Percentiles rank a stretch among this genome's conserved stretches.
Evolutionary conservation across 2,329 filamentous ascomycete genomes (phyloP).

Genomic region (Colletotrichum falcatum): DNA sequence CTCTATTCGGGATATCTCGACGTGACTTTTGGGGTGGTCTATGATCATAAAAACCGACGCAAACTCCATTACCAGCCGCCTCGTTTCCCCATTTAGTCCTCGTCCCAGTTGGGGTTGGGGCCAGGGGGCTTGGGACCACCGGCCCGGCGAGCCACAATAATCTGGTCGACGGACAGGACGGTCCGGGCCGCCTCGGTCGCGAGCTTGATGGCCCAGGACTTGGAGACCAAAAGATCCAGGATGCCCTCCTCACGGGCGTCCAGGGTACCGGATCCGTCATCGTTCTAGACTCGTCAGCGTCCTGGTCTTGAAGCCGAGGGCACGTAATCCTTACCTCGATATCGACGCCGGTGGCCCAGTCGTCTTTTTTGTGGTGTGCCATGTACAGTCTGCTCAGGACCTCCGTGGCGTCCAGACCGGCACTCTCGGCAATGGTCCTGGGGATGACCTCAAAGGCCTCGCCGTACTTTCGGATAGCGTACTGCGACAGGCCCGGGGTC

Average conservation of each 20-base stretch:
- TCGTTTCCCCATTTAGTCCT: constrained; percentile 60
- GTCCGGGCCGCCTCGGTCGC: constrained; percentile 95
- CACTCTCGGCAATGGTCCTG: constrained; percentile 92
- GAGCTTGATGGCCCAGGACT: constrained; percentile 97
- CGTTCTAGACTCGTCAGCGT: constrained; percentile 64
- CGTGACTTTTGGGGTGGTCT: constrained; percentile 40
- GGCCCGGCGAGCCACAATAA: constrained; percentile 97
- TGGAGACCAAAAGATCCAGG: constrained; percentile 89
- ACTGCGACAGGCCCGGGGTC: constrained; percentile 92
- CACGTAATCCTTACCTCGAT: constrained; percentile 72
- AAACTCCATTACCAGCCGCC: constrained; percentile 36
- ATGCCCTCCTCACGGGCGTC: constrained; percentile 92
- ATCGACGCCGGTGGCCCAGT: constrained; percentile 93
- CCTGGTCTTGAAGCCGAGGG: not conserved
- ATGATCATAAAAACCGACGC: constrained; percentile 41
- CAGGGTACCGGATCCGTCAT: constrained; percentile 82
- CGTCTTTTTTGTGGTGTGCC: constrained; percentile 88
- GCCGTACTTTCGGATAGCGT: constrained; percentile 96
- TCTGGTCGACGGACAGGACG: constrained; percentile 96
- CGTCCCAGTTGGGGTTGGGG: constrained; percentile 84
- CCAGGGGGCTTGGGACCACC: constrained; percentile 97
- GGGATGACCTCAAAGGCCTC: constrained; percentile 98
- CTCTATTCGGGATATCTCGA: constrained; percentile 42
- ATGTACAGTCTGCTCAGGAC: constrained; percentile 92
- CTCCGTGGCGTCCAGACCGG: constrained; percentile 96